These are phyloP conservation scores for Epichloe amarillans DNA, from an alignment of 2,329 filamentous ascomycete species.

Conservation along the genomic window DNA sequence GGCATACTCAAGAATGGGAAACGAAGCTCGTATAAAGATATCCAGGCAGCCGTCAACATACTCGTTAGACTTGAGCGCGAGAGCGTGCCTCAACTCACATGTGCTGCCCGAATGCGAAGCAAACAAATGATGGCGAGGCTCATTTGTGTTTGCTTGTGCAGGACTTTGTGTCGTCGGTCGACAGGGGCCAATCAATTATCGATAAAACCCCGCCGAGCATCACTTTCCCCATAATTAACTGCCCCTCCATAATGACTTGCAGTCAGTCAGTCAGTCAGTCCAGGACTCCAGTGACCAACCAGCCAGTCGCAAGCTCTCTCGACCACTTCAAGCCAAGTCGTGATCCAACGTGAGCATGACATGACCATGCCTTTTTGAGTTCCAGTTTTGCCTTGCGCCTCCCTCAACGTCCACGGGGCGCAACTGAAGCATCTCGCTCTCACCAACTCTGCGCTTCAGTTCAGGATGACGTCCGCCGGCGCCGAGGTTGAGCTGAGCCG, in stretches of 20 bases:
- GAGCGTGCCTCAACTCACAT: too few species aligned
- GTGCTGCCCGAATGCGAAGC: too few species aligned
- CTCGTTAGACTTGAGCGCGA: too few species aligned
- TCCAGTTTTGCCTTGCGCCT: background rate
- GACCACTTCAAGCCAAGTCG: background rate
- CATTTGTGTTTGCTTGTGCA: too few species aligned
- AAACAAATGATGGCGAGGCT: too few species aligned
- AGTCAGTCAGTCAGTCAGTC: too few species aligned
- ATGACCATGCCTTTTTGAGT: conserved; percentile 1
- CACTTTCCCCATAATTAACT: background rate
- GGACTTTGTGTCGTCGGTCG: conserved; percentile 1
- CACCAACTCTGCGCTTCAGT: background rate
- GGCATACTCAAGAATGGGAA: too few species aligned
- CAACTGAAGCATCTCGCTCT: background rate
- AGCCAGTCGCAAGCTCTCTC: background rate
- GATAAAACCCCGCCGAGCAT: conserved; percentile 1
- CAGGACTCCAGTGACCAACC: too few species aligned
- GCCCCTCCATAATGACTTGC: too few species aligned
- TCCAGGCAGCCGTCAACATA: too few species aligned
- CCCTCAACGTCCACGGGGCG: background rate
- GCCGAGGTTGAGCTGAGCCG: background rate
- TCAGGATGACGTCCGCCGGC: conserved; percentile 6
- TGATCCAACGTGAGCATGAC: conserved; percentile 2
- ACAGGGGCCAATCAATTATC: conserved; percentile 1
- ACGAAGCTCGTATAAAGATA: too few species aligned